Percentiles rank a stretch among this genome's conserved stretches.
Conservation (phyloP, 129 eudicot species). For the Arctium minus region DNA sequence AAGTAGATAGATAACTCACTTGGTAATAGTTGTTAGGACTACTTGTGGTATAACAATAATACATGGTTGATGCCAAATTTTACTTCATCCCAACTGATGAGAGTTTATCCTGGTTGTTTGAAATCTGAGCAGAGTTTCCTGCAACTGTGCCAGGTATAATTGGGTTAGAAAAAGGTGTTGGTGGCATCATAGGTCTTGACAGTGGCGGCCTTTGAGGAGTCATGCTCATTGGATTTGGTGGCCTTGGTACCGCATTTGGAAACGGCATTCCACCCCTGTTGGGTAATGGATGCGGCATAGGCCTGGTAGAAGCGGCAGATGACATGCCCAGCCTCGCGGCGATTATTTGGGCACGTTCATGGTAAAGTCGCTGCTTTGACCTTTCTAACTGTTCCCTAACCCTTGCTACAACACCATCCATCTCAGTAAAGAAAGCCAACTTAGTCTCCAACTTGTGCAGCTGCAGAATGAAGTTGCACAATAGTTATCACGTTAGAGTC, state of each 20-base stretch:
- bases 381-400: slow-evolving; percentile 82
- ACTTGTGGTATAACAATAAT: slow-evolving; percentile 3
- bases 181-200: slow-evolving; percentile 62
- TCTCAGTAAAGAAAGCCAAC: slow-evolving; percentile 74
- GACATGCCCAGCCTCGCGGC: slow-evolving; percentile 75
- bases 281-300: slow-evolving; percentile 42
- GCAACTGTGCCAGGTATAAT: slow-evolving; percentile 26
- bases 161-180: slow-evolving; percentile 36
- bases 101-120: slow-evolving; percentile 38
- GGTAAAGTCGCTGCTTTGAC: slow-evolving; percentile 83
- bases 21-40: slow-evolving; percentile 4
- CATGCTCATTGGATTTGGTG: slow-evolving; percentile 51
- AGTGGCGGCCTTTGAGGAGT: slow-evolving; percentile 62
- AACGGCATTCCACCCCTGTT: slow-evolving; percentile 44
- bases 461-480: slow-evolving; percentile 36
- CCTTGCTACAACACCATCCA: slow-evolving; percentile 79
- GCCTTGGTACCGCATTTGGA: slow-evolving; percentile 51
- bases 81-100: slow-evolving; percentile 49
- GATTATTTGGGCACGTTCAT: slow-evolving; percentile 83
- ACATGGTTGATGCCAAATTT: not conserved
- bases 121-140: slow-evolving; percentile 44
- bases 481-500: not conserved
- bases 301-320: slow-evolving; percentile 50
- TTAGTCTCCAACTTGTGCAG: slow-evolving; percentile 78
- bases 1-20: slow-evolving; percentile 16